Conservation (phyloP, 768 basidiomycete genomes). For the Boletus vermiculosoides region DNA sequence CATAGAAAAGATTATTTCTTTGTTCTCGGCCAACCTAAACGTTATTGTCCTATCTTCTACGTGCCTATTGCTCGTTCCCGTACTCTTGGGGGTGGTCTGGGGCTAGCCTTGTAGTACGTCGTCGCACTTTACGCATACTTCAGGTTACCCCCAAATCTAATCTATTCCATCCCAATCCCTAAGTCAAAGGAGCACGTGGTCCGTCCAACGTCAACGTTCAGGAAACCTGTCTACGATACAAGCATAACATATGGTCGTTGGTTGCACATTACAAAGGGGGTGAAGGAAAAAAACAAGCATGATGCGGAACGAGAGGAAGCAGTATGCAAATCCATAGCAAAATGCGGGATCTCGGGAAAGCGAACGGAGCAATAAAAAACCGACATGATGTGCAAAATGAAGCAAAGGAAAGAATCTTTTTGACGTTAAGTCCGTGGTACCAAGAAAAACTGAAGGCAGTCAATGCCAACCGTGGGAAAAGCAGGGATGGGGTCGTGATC, state of each 20-base stretch:
- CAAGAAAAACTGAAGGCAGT: conserved; percentile 30
- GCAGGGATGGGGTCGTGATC: conserved; percentile 12
- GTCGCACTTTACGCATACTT: no score
- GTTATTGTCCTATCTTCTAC: background rate
- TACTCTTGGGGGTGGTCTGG: no score
- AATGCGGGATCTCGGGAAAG: conserved; percentile 14
- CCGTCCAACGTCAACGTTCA: conserved; percentile 7
- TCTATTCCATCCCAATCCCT: background rate
- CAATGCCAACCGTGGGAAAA: conserved; percentile 23
- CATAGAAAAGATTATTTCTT: no score
- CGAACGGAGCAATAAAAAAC: conserved; percentile 19
- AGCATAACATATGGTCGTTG: conserved; percentile 21
- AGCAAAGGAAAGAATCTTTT: conserved; percentile 9
- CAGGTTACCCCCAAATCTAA: background rate
- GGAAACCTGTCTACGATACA: conserved; percentile 30
- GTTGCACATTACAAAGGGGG: conserved; percentile 24
- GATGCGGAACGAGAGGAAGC: conserved; percentile 19
- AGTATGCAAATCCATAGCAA: conserved; percentile 31
- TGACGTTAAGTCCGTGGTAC: conserved; percentile 18
- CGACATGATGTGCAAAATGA: conserved; percentile 17
- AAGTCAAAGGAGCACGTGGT: background rate
- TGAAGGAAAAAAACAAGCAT: conserved; percentile 11
- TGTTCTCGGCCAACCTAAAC: background rate
- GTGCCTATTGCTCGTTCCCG: no score
- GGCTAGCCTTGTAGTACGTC: no score